Base-by-base conservation (phyloP, 352 stramenopile species). In the Globisporangium cylindrosporum region DNA sequence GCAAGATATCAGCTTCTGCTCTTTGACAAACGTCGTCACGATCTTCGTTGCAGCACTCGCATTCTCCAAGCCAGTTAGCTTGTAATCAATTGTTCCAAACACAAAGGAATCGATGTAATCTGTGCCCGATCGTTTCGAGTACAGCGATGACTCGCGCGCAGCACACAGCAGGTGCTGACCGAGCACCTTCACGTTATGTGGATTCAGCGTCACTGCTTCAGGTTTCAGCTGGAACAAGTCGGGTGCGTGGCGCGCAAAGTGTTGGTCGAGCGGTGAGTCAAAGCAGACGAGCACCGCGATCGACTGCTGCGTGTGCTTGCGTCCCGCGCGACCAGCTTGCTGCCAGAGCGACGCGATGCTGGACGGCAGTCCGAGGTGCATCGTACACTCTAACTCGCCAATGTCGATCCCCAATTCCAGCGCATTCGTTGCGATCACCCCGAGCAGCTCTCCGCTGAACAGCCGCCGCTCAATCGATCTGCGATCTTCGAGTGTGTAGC, bases 361-460 rank as follows among this genome's bases (percentile, higher is more conserved):
- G 2, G 88, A 89, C 12, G 97, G 97, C 58, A 98, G 97, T 2
- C 97, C 97, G 57, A 98, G 85, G 72, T 99, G 97, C 60, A 99
- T 83, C 5, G 97, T 99, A 20, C 97, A 90, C 73, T 99, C 95
- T 22, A 99, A 77, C 27, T 88, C 86, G 32, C 93, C 93, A 20
- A 98, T 84, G 69, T 99, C 96, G 59, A 99, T 97, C 18, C 98
- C 98, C 10, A 99, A 78, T 71, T 99, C 98, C 10, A 99, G 84
- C 4, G 98, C 97, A 70, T 95, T 98, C 7, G 97, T 99, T 0
- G 95, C 94, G 14, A 98, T 94, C 8, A 99, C 95, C 24, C 94
- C 97, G 36, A 98, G 74, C 5, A 99, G 81, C 15, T 98, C 80
- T n/a, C 93, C 92, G 62, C 79, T 75, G 73, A 99, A 99, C 8